Evolutionary conservation across 768 basidiomycete species (phyloP), one percentile per base, ranked within the genome.

Genomic region (Epithele typhae): DNA sequence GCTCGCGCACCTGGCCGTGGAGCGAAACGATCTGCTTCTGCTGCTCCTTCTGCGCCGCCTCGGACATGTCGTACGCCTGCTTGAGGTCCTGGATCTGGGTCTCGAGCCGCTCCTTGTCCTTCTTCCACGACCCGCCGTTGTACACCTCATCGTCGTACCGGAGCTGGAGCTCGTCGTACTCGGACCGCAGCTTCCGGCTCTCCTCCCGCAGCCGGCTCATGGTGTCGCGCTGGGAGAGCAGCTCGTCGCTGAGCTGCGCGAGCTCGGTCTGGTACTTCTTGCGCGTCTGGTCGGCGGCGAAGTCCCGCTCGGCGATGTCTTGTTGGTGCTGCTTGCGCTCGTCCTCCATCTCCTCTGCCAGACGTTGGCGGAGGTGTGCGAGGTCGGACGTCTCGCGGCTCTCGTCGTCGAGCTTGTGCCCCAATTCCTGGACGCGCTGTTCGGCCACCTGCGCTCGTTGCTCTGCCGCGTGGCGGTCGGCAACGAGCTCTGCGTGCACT

Each of bases 241-340:
- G 70, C 58, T 90, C 88, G 77, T 90, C 87, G 55, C 82, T 88
- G 12, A 91, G 66, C 56, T 86, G 84, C 1, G 86, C 82, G 27
- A 91, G 70, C 60, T 91, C 87, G 23, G 80, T 79, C 75, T 92
- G 88, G 56, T 92, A 90, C 61, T 88, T 90, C 73, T 90, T 87
- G 51, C 84, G 77, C 3, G 87, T 89, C 61, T 90, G 88, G 53
- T 89, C 83, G 25, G 78, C 74, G 10, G 82, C 68, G 60, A 89
- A 87, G 63, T 90, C 87, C 5, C 86, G 77, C 51, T 90, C 86
- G 1, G 78, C 71, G n/a, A 90, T 73, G 52, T 91, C 87, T 56
- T 90, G 84, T 59, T 82, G 79, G 59, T 91, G 82, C 45, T 82
- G 82, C 47, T 85, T 79, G 51, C 86, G 76, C 60, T 87, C 84